Evolutionary conservation across 1,139 yeast genomes (phyloP), one percentile per base, ranked within the genome.

Genomic region (Yamadazyma oceani): DNA sequence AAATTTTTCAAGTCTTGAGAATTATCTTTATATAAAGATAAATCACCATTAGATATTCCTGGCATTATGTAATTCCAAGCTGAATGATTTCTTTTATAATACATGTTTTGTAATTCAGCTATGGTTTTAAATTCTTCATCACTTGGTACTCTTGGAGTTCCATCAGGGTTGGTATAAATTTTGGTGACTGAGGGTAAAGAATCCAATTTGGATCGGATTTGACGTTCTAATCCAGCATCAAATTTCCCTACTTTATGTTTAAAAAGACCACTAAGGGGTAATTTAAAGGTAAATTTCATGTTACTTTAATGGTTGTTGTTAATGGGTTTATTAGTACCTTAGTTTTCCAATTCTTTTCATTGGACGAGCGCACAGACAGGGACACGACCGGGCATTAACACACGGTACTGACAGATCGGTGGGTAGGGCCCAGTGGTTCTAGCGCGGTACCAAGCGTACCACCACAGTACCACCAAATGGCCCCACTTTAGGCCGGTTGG

Each of bases 81-180:
- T 7, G 82, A 70, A 47, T 85, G 73, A 49, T 83, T 74, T 58
- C 86, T 69, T 45, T 75, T 68, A 48, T 75, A 72, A 45, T 80
- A 75, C 52, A 85, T 69, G 47, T 75, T 71, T 48, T 84, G 85
- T 53, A 87, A 73, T 48, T 78, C 84, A 19, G 94, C 89, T 39
- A 86, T 79, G 29, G 80, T 78, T 62, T 84, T 80, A 55, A 87
- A 75, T 62, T 86, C 94, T 34, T 67, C 66, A 51, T 86, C 95
- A 23, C 75, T 63, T 32, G 92, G 92, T 22, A 73, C 78, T 53
- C 90, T 73, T 37, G 85, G 79, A 11, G 89, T 69, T 6, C 95
- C 95, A 56, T 86, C 94, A 38, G 85, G 78, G 59, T 83, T 83
- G 55, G 83, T 78, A 60, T 81, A 86, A 48, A 85, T 65, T 51